These are phyloP conservation scores for Vigna nakashimae DNA, from an alignment of 306 rosid genomes.

Conservation along the genomic window DNA sequence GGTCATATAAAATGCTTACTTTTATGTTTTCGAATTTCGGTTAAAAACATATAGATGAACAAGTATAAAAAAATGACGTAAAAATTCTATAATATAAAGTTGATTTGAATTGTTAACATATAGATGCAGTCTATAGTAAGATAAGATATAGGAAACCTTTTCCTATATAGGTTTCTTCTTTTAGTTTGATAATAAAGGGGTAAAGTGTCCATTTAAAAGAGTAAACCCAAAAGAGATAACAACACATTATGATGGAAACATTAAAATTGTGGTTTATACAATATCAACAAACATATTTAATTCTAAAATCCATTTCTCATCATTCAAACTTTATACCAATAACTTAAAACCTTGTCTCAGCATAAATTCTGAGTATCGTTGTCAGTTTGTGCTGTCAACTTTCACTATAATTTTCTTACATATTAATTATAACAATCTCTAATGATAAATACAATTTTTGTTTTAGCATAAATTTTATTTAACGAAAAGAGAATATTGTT, in stretches of 20 bases:
- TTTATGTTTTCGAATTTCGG: no score
- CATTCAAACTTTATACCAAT: not conserved
- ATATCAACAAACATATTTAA: not conserved
- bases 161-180: not conserved
- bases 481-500: not conserved
- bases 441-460: not conserved
- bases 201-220: not conserved
- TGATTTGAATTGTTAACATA: not conserved
- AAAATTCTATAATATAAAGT: not conserved
- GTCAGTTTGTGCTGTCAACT: not conserved
- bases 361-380: not conserved
- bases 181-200: not conserved
- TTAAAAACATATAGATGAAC: no score
- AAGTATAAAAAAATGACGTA: not conserved
- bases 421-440: not conserved
- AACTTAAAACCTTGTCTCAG: not conserved
- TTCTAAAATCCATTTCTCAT: not conserved
- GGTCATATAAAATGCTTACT: no score
- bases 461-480: not conserved
- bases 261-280: not conserved
- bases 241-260: not conserved
- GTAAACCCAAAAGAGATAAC: not conserved
- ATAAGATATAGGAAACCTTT: not conserved
- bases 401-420: not conserved
- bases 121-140: not conserved